phyloP scores from a whole-genome alignment of 1,284 basidiomycete genomes.

The Marasmius tenuissimus region DNA sequence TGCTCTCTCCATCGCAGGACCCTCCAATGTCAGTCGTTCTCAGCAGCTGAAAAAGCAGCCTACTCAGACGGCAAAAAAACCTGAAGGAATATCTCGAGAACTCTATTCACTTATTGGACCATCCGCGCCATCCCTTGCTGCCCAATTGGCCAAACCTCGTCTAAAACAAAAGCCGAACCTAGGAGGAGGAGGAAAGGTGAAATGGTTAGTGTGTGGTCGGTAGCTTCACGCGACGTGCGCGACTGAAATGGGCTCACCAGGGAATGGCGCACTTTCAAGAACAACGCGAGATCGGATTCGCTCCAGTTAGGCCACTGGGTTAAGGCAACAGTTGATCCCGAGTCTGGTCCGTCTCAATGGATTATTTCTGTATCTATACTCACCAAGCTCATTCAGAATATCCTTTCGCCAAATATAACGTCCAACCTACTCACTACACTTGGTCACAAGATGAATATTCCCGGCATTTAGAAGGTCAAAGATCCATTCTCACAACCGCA shows the following conservation, averaged over 20 bases:
- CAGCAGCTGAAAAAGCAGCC: constrained; percentile 42
- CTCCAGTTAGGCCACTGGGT: constrained; percentile 71
- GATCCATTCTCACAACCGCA: not conserved
- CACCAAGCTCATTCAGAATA: constrained; percentile 49
- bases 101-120: constrained; percentile 93
- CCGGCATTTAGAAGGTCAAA: constrained; percentile 69
- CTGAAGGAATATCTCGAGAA: constrained; percentile 91
- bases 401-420: constrained; percentile 81
- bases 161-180: constrained; percentile 86
- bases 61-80: constrained; percentile 52
- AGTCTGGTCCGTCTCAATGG: constrained; percentile 44
- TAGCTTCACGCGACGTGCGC: not conserved
- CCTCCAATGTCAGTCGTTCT: constrained; percentile 34
- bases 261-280: constrained; percentile 76
- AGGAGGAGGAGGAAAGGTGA: constrained; percentile 57
- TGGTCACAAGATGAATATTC: constrained; percentile 95
- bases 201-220: constrained; percentile 48
- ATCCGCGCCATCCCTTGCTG: constrained; percentile 80
- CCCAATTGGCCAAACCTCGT: constrained; percentile 76
- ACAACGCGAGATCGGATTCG: constrained; percentile 59
- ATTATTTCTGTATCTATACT: not conserved
- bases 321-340: constrained; percentile 55
- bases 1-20: constrained; percentile 65
- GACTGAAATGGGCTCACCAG: constrained; percentile 37
- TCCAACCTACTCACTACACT: constrained; percentile 66